These are phyloP conservation scores for Marasmius sp. DNA, from an alignment of 1,284 basidiomycete species.

Conservation along the genomic window DNA sequence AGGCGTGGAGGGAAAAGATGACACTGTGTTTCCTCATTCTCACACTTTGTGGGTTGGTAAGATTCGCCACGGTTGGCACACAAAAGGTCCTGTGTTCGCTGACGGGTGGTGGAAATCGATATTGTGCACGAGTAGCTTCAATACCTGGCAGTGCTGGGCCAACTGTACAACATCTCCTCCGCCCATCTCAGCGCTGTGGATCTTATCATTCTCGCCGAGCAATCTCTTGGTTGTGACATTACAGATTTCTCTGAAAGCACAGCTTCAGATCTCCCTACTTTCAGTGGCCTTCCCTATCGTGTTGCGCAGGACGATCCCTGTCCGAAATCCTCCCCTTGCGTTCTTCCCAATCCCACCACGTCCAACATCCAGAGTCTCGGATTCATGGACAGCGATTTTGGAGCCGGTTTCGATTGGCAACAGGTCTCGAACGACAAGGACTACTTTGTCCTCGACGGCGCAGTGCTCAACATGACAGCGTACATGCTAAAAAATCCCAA, in stretches of 20 bases:
- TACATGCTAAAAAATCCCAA: constrained; percentile 79
- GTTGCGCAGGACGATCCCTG: constrained; percentile 82
- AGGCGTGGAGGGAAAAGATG: constrained; percentile 99
- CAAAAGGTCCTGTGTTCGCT: constrained; percentile 90
- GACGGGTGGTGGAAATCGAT: constrained; percentile 55
- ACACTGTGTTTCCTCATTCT: constrained; percentile 87
- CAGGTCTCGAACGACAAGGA: constrained; percentile 70
- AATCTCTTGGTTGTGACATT: constrained; percentile 82
- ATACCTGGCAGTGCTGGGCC: constrained; percentile 67
- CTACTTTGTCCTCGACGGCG: constrained; percentile 90
- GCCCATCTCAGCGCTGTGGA: constrained; percentile 52
- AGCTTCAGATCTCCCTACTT: constrained; percentile 63
- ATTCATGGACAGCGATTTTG: constrained; percentile 62
- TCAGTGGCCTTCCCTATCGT: constrained; percentile 57
- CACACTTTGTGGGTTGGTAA: constrained; percentile 78
- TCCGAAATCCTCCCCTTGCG: constrained; percentile 53
- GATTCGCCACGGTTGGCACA: constrained; percentile 94
- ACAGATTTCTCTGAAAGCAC: constrained; percentile 80
- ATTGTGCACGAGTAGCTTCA: constrained; percentile 69
- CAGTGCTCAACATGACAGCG: constrained; percentile 90
- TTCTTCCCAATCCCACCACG: constrained; percentile 56
- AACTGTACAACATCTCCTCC: constrained; percentile 73
- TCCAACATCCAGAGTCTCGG: constrained; percentile 61
- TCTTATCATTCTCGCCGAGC: constrained; percentile 57
- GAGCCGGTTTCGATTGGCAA: constrained; percentile 87